Conservation (phyloP, 2,329 filamentous ascomycete genomes). For the Cercospora zeae-maydis region DNA sequence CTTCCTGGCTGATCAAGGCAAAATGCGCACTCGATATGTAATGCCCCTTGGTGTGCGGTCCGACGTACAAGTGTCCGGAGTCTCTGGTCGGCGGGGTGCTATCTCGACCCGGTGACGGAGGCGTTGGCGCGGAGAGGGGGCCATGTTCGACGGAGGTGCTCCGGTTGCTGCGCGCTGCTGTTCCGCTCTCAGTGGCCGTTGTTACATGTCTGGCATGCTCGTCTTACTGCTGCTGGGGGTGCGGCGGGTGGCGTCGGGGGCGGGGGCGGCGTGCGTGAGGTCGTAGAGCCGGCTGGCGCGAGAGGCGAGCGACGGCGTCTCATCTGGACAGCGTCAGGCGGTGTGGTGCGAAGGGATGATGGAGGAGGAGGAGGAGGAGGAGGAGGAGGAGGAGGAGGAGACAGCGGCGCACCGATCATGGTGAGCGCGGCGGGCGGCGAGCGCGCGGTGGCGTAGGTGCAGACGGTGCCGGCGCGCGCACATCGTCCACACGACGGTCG, state of each 20-base stretch:
- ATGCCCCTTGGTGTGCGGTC: constrained; percentile 25
- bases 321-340: constrained; percentile 17
- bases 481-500: constrained; percentile 24
- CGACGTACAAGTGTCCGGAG: constrained; percentile 23
- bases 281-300: constrained; percentile 22
- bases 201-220: background rate
- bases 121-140: constrained; percentile 2
- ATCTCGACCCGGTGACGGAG: constrained; percentile 11
- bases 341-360: background rate
- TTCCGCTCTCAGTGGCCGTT: background rate
- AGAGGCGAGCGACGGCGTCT: constrained; percentile 20
- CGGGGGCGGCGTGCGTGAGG: constrained; percentile 16
- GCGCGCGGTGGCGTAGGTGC: constrained; percentile 18
- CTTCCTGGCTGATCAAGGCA: constrained; percentile 23
- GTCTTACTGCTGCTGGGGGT: background rate
- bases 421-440: constrained; percentile 16
- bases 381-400: background rate
- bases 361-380: too few relatives aligned
- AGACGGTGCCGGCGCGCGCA: constrained; percentile 18
- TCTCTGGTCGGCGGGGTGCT: constrained; percentile 19
- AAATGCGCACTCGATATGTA: constrained; percentile 25
- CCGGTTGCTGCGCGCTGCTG: background rate
- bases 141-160: background rate
- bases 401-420: constrained; percentile 14
- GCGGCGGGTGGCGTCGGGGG: background rate